Evolutionary conservation across 164 flowering plant species (phyloP).

Genomic region (Cinnamomum micranthum): DNA sequence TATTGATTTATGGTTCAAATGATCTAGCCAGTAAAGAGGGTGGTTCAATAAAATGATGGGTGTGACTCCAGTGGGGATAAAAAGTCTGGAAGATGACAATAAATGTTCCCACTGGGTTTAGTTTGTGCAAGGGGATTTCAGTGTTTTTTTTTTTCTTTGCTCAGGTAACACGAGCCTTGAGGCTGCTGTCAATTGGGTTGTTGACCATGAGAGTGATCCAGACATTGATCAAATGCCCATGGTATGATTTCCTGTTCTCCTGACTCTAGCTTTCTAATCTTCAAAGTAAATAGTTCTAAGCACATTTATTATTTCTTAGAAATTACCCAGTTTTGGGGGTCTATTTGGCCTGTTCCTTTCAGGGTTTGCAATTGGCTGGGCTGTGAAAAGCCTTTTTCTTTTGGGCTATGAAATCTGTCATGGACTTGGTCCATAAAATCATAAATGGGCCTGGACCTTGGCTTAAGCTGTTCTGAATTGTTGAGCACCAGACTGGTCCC

Average conservation of each 20-base stretch:
- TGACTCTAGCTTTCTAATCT: not conserved
- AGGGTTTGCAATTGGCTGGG: not conserved
- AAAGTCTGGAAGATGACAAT: no score
- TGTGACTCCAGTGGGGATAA: no score
- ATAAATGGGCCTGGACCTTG: not conserved
- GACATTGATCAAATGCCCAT: slow-evolving; percentile 90
- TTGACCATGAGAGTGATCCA: slow-evolving; percentile 89
- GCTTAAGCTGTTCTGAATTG: not conserved
- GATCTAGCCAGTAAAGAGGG: no score
- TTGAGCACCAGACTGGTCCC: no score
- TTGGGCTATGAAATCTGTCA: not conserved
- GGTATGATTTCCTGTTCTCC: slow-evolving; percentile 41
- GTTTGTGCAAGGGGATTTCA: not conserved
- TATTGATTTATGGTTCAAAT: no score
- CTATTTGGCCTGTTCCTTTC: not conserved
- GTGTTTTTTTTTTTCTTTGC: not conserved
- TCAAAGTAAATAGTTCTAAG: not conserved
- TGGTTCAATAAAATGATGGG: no score
- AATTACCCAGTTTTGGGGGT: not conserved
- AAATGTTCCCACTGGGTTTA: not conserved
- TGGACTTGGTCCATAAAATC: not conserved
- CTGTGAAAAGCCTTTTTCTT: not conserved
- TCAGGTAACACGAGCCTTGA: slow-evolving; percentile 78
- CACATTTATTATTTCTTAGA: not conserved
- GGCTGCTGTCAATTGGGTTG: slow-evolving; percentile 89